A percentile compares a stretch with the other conserved stretches of the same genome.
phyloP scores from a whole-genome alignment of 2,329 filamentous ascomycete genomes.

The Colletotrichum filicis region DNA sequence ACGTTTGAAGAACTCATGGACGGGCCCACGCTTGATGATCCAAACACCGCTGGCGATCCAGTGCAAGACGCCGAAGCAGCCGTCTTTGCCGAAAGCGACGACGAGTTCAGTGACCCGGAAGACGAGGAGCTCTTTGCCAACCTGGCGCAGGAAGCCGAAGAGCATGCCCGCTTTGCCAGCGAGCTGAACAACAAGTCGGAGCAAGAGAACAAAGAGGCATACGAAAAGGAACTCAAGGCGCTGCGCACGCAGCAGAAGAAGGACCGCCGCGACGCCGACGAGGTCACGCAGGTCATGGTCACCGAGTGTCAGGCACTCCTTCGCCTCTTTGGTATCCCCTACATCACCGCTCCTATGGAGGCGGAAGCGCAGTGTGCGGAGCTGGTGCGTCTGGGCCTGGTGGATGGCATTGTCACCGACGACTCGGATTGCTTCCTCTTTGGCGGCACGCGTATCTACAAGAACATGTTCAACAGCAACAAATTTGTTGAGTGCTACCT shows the following conservation, averaged over 20 bases:
- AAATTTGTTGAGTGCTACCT: constrained; percentile 99
- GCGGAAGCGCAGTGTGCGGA: constrained; percentile 98
- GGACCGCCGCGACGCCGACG: constrained; percentile 93
- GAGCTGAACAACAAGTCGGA: constrained; percentile 82
- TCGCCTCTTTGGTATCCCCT: constrained; percentile 90
- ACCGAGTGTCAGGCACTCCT: constrained; percentile 93
- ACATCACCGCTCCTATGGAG: constrained; percentile 98
- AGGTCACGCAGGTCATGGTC: constrained; percentile 96
- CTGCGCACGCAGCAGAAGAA: constrained; percentile 96
- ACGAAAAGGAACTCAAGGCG: constrained; percentile 87
- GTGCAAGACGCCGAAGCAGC: constrained; percentile 50
- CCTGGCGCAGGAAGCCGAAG: constrained; percentile 89
- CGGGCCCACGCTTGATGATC: constrained; percentile 33
- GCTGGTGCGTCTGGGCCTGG: constrained; percentile 84
- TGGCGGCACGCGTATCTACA: constrained; percentile 95
- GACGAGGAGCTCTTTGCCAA: constrained; percentile 90
- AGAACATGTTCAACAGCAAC: constrained; percentile 99
- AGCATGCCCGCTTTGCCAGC: constrained; percentile 92
- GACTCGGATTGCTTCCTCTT: constrained; percentile 98
- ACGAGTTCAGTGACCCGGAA: constrained; percentile 85
- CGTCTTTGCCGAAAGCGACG: constrained; percentile 68
- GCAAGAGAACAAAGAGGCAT: constrained; percentile 78
- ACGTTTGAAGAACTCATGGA: constrained; percentile 39
- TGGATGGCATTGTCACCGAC: constrained; percentile 97
- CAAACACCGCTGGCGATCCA: constrained; percentile 23